These are phyloP conservation scores for Podospora conica DNA, from an alignment of 495 filamentous ascomycete species.

Conservation along the genomic window DNA sequence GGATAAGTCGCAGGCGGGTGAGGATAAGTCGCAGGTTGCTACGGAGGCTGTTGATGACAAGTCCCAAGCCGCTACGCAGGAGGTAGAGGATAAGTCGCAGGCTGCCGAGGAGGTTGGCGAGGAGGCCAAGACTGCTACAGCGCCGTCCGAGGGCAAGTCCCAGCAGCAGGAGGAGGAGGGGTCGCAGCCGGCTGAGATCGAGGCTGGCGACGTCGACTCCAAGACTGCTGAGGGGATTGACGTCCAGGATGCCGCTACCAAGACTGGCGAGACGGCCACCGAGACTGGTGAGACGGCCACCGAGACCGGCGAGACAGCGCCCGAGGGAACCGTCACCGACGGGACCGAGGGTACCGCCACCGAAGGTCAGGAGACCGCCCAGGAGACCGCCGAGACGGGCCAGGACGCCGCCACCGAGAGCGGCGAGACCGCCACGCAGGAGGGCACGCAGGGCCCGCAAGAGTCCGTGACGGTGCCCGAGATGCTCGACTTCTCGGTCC, in stretches of 20 bases:
- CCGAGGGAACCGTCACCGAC: background rate
- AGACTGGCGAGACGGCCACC: background rate
- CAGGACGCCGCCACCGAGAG: background rate
- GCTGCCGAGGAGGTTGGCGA: background rate
- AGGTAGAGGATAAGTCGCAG: background rate
- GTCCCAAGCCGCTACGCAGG: background rate
- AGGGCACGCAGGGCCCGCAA: constrained; percentile 1
- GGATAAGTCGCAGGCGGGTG: background rate
- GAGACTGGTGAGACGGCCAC: background rate
- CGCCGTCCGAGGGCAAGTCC: background rate
- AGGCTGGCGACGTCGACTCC: background rate
- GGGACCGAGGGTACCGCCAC: background rate
- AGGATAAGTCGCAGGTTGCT: background rate
- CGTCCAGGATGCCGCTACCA: background rate
- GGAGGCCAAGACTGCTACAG: background rate
- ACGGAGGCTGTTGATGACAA: background rate
- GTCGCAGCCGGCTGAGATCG: background rate
- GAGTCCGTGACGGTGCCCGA: constrained; percentile 16
- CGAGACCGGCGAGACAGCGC: background rate
- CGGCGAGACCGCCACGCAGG: background rate
- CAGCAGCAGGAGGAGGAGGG: background rate
- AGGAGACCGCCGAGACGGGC: background rate
- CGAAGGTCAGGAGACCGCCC: background rate
- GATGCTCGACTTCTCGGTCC: constrained; percentile 53
- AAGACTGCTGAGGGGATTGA: constrained; percentile 8